Percentiles rank a stretch among this genome's conserved stretches.
Conservation (phyloP, 129 eudicot genomes). For the Chrysanthemum makinoi region DNA sequence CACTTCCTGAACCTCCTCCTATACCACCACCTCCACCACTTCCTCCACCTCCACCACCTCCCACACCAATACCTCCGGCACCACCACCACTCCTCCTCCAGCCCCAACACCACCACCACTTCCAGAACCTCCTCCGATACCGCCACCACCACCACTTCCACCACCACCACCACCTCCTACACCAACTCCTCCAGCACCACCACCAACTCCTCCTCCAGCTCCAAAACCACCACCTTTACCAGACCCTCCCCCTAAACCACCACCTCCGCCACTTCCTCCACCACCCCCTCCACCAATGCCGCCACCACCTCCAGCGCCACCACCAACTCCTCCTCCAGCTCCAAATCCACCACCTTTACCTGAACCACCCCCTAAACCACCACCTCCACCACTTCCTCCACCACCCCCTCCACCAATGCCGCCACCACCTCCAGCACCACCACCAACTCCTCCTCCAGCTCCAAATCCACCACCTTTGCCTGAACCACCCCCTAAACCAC, state of each 20-base stretch:
- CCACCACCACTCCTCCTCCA: conserved; percentile 46
- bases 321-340: conserved; percentile 30
- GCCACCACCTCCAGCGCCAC: not conserved
- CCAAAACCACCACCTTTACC: conserved; percentile 61
- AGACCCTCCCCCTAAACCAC: conserved; percentile 48
- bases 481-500: conserved; percentile 32
- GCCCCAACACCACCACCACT: conserved; percentile 36
- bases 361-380: conserved; percentile 24
- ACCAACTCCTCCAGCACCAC: too few species aligned
- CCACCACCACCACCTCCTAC: conserved; percentile 20
- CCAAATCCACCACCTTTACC: conserved; percentile 27
- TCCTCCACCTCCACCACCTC: conserved; percentile 48
- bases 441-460: conserved; percentile 30
- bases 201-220: conserved; percentile 43
- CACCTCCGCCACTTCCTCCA: conserved; percentile 47
- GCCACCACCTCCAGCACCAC: conserved; percentile 24
- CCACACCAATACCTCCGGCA: conserved; percentile 38
- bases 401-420: conserved; percentile 16
- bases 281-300: conserved; percentile 27
- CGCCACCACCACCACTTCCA: conserved; percentile 41
- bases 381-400: conserved; percentile 32
- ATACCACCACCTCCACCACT: conserved; percentile 40
- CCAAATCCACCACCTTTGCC: conserved; percentile 38
- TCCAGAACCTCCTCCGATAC: conserved; percentile 41
- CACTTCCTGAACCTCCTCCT: conserved; percentile 41